Conservation (phyloP, 805 yeast species). For the Cyberlindnera misumaiensis region DNA sequence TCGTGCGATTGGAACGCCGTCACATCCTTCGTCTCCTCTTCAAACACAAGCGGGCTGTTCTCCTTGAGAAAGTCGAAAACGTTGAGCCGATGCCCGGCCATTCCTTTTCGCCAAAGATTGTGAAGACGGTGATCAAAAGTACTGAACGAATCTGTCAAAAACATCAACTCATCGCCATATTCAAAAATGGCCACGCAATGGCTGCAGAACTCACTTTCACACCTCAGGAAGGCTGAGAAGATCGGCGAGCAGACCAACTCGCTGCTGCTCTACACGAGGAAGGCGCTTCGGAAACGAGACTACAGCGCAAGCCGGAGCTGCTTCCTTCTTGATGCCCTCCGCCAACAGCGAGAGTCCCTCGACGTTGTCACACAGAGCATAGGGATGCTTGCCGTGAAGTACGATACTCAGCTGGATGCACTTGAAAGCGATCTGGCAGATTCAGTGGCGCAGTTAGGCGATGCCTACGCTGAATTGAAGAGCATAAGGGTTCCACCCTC, state of each 20-base stretch:
- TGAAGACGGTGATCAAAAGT: conserved; percentile 4
- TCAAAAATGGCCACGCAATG: conserved; percentile 19
- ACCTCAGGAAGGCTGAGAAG: conserved; percentile 41
- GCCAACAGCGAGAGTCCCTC: conserved; percentile 39
- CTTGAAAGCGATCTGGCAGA: conserved; percentile 24
- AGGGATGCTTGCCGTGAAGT: not conserved
- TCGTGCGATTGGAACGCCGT: conserved; percentile 8
- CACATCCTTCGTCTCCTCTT: conserved; percentile 7
- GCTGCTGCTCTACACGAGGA: conserved; percentile 29
- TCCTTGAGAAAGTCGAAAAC: conserved; percentile 14
- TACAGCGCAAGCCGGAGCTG: conserved; percentile 34
- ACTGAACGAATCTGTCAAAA: conserved; percentile 2
- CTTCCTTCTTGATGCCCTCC: conserved; percentile 39
- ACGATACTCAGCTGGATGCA: not conserved
- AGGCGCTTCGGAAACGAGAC: conserved; percentile 34
- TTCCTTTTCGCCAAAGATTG: not conserved
- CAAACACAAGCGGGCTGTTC: conserved; percentile 5
- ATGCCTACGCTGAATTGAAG: conserved; percentile 27
- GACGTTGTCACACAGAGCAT: not conserved
- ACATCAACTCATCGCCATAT: not conserved
- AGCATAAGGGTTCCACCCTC: conserved; percentile 5
- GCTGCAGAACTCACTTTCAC: conserved; percentile 40
- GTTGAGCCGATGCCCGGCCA: conserved; percentile 3
- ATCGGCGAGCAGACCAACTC: conserved; percentile 46
- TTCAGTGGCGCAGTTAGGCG: conserved; percentile 28